A percentile compares a stretch with the other conserved stretches of the same genome.
phyloP scores from a whole-genome alignment of 257 asterid genomes.

The Gentiana dahurica region DNA sequence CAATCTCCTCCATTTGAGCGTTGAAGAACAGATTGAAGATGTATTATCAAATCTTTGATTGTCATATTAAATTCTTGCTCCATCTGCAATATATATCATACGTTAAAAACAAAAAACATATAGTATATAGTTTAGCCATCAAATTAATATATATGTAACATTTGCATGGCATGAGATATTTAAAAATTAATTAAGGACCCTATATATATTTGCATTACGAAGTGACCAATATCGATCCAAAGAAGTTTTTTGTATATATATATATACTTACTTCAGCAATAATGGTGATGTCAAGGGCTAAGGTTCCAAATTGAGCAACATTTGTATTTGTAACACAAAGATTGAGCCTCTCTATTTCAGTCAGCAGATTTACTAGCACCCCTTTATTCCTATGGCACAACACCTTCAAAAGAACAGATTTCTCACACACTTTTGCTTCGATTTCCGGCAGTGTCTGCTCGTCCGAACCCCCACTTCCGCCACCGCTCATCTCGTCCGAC shows the following conservation, averaged over 20 bases:
- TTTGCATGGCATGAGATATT: too few species aligned
- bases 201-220: too few species aligned
- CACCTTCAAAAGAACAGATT: constrained; percentile 8
- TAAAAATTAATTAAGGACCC: too few species aligned
- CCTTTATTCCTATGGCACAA: constrained; percentile 11
- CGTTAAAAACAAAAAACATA: neutral
- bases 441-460: constrained; percentile 13
- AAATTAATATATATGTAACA: neutral
- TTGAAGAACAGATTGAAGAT: constrained; percentile 10
- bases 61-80: constrained; percentile 26
- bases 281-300: constrained; percentile 20
- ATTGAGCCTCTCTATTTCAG: constrained; percentile 11
- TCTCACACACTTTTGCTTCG: constrained; percentile 9
- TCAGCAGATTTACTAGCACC: constrained; percentile 6
- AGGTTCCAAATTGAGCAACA: constrained; percentile 17
- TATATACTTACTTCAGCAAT: neutral
- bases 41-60: constrained; percentile 3
- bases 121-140: neutral
- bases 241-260: neutral
- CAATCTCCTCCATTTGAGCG: neutral
- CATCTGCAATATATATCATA: constrained; percentile 13
- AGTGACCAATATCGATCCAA: too few species aligned
- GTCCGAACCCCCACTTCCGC: constrained; percentile 9
- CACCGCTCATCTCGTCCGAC: constrained; percentile 16
- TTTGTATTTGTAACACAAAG: constrained; percentile 6